Evolutionary conservation across 2,329 filamentous ascomycete species (phyloP).

Genomic region (Zasmidium citrigriseum): DNA sequence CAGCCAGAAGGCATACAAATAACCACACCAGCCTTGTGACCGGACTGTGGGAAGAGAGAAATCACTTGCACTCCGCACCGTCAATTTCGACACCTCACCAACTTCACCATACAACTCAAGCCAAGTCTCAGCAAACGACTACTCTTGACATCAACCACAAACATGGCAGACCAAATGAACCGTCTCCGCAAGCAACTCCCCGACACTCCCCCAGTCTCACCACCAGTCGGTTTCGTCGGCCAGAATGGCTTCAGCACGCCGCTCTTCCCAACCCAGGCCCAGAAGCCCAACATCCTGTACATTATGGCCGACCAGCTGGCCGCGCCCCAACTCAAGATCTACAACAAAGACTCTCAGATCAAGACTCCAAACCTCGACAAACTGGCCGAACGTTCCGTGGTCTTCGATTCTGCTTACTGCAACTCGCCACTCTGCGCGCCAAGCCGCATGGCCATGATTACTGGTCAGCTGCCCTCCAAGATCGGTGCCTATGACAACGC

Average conservation of each 20-base stretch:
- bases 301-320: conserved; percentile 98
- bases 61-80: background rate
- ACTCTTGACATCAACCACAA: background rate
- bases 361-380: conserved; percentile 88
- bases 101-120: background rate
- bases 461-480: conserved; percentile 85
- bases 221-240: conserved; percentile 39
- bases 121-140: background rate
- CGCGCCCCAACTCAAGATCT: conserved; percentile 86
- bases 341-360: conserved; percentile 85
- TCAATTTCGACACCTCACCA: background rate
- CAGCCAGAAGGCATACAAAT: no score
- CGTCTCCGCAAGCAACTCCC: conserved; percentile 33
- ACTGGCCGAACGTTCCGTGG: conserved; percentile 76
- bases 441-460: conserved; percentile 92
- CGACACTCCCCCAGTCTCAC: conserved; percentile 38
- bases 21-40: no score
- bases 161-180: conserved; percentile 27
- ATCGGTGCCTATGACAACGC: conserved; percentile 93
- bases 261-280: conserved; percentile 36
- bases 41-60: no score
- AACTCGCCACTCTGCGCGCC: conserved; percentile 90
- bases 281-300: conserved; percentile 77
- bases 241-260: conserved; percentile 42
- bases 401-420: conserved; percentile 93